A percentile compares a stretch with the other conserved stretches of the same genome.
phyloP scores from a whole-genome alignment of 2,329 filamentous ascomycete genomes.

The Fusarium sp. region DNA sequence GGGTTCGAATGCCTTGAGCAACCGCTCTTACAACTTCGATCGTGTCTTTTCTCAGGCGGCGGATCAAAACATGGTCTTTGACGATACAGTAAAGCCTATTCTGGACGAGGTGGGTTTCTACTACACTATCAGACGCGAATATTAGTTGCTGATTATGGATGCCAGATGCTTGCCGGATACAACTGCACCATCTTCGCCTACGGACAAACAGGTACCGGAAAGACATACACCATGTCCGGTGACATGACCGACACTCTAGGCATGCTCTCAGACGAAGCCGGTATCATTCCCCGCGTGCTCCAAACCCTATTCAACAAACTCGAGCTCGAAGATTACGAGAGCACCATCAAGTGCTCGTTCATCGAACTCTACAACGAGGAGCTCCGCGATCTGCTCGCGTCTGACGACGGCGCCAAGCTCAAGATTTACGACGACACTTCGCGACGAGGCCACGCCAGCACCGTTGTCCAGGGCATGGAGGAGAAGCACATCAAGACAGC shows the following conservation, averaged over 20 bases:
- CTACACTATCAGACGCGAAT: not conserved
- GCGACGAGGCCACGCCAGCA: constrained; percentile 86
- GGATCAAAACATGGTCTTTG: constrained; percentile 93
- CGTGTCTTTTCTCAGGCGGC: constrained; percentile 96
- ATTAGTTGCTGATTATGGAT: constrained; percentile 9
- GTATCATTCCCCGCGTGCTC: constrained; percentile 93
- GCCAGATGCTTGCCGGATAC: constrained; percentile 91
- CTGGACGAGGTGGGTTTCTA: constrained; percentile 81
- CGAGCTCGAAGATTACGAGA: constrained; percentile 83
- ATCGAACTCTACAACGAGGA: constrained; percentile 99
- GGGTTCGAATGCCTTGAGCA: constrained; percentile 92
- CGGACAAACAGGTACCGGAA: constrained; percentile 97
- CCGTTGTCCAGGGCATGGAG: constrained; percentile 97
- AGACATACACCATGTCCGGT: constrained; percentile 99
- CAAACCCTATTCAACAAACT: constrained; percentile 90
- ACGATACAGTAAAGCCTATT: constrained; percentile 94
- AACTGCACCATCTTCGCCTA: constrained; percentile 99
- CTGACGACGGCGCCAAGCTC: constrained; percentile 86
- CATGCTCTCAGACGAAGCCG: constrained; percentile 89
- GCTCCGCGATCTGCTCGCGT: constrained; percentile 87
- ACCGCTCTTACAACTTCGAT: constrained; percentile 97
- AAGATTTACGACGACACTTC: constrained; percentile 96
- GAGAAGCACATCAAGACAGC: constrained; percentile 93
- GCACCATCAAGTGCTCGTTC: constrained; percentile 96
- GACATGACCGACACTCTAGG: constrained; percentile 92